phyloP scores from a whole-genome alignment of 1,139 yeast genomes.

The Candida sojae region DNA sequence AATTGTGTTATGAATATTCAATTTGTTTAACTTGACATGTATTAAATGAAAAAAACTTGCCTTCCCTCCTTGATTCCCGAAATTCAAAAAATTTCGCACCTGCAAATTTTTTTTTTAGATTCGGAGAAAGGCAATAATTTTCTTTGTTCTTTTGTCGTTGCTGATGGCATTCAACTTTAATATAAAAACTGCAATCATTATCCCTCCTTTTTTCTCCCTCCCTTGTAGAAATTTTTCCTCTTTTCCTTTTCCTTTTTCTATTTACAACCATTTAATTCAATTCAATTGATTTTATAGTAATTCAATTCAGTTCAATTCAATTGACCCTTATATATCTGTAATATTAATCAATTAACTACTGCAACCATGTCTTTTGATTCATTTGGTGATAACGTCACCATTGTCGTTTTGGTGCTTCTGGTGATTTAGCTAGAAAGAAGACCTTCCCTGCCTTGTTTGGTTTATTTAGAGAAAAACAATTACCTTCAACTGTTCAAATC shows the following conservation, averaged over 20 bases:
- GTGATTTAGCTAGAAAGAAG: conserved; percentile 96
- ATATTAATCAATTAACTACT: not conserved
- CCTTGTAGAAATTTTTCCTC: not conserved
- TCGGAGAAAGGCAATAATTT: conserved; percentile 1
- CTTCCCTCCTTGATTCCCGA: not conserved
- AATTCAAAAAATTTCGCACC: not conserved
- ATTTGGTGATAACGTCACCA: conserved; percentile 65
- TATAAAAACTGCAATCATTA: not conserved
- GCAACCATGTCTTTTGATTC: conserved; percentile 12
- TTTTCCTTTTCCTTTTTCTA: not conserved
- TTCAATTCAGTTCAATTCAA: not conserved
- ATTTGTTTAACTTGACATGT: no score
- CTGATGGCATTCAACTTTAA: no score
- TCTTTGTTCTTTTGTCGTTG: no score
- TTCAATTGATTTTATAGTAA: not conserved
- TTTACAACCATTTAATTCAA: not conserved
- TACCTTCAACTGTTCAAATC: conserved; percentile 70
- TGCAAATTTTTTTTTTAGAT: not conserved
- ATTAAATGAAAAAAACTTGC: not conserved
- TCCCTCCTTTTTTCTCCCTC: not conserved
- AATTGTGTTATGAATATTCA: no score
- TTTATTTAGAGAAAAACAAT: conserved; percentile 70
- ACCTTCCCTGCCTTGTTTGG: conserved; percentile 85
- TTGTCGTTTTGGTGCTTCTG: conserved; percentile 95
- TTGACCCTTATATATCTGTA: not conserved